Base-by-base conservation (phyloP, 768 basidiomycete species). In the Auricularia cornea region DNA sequence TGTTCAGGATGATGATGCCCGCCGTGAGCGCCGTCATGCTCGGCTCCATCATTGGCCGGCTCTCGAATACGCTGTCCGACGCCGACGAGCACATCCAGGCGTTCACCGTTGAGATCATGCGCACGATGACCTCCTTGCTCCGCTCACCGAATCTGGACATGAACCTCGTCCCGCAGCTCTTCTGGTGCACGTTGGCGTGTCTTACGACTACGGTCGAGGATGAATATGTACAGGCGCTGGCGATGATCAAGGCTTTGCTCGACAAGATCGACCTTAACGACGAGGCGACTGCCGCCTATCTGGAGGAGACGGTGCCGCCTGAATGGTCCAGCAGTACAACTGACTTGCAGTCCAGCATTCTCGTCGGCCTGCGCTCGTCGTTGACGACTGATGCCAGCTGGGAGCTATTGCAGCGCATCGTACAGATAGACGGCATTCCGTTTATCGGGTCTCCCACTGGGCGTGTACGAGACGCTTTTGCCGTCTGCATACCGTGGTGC, bases 401-500 rank as follows among this genome's bases (percentile, higher is more conserved):
- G 71, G 80, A 80, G 65, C 79, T 90, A 23, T 79, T 98, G 8
- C 81, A 84, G 67, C 79, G 75, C 4, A 75, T 95, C 23, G 75
- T 86, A 26, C 83, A 81, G 68, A 74, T 89, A 48, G 75, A 83
- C 28, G 85, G 89, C 65, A 76, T 79, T 18, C 80, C 81, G 23
- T 78, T 95, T 12, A 83, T 95, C 51, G 92, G 95, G 71, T 73
- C 83, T 40, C 81, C 87, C 1, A 81, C 83, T 32, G 84, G 83
- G 29, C 87, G 91, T 41, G 78, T 94, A 35, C 84, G 90, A n/a
- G 90, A 92, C 69, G 74, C 93, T 35, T 94, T 94, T 72, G 85
- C 92, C 0, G 76, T 88, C 4, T 84, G 85, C 2, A 76, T 98
- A n/a, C 93, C 94, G 0, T 94, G 90, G 88, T 94, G 91, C 73